Evolutionary conservation across 1,284 basidiomycete species (phyloP).

Genomic region (Austroboletus niveus): DNA sequence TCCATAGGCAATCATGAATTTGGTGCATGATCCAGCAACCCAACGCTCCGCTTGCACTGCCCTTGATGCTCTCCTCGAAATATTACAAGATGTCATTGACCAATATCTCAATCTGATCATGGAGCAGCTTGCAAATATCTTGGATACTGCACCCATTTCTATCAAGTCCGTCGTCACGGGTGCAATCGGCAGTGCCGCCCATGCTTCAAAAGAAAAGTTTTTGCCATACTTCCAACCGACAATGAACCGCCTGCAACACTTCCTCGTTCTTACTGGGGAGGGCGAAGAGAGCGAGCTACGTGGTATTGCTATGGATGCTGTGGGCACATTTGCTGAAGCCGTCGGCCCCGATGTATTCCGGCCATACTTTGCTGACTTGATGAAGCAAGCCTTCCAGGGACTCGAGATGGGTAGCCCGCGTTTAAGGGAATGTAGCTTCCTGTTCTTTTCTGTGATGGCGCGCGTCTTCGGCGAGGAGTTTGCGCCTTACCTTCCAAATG

Average conservation of each 20-base stretch:
- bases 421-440: constrained; percentile 93
- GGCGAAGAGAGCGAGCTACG: constrained; percentile 93
- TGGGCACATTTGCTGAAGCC: constrained; percentile 97
- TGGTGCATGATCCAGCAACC: constrained; percentile 86
- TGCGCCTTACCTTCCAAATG: constrained; percentile 80
- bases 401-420: constrained; percentile 86
- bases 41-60: constrained; percentile 94
- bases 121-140: constrained; percentile 88
- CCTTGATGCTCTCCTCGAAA: constrained; percentile 95
- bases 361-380: constrained; percentile 94
- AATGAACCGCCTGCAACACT: constrained; percentile 87
- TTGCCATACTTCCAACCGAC: constrained; percentile 94
- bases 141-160: constrained; percentile 81
- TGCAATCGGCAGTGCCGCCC: constrained; percentile 96
- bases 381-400: constrained; percentile 93
- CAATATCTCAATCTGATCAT: constrained; percentile 95
- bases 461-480: constrained; percentile 96
- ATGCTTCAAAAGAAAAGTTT: constrained; percentile 94
- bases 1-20: constrained; percentile 76
- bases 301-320: constrained; percentile 97
- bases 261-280: constrained; percentile 80
- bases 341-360: constrained; percentile 94
- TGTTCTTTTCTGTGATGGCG: constrained; percentile 99
- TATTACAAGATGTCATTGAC: constrained; percentile 87
- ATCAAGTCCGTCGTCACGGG: constrained; percentile 97